phyloP scores from a whole-genome alignment of 2,329 filamentous ascomycete species.

The Botrytis sinoallii region DNA sequence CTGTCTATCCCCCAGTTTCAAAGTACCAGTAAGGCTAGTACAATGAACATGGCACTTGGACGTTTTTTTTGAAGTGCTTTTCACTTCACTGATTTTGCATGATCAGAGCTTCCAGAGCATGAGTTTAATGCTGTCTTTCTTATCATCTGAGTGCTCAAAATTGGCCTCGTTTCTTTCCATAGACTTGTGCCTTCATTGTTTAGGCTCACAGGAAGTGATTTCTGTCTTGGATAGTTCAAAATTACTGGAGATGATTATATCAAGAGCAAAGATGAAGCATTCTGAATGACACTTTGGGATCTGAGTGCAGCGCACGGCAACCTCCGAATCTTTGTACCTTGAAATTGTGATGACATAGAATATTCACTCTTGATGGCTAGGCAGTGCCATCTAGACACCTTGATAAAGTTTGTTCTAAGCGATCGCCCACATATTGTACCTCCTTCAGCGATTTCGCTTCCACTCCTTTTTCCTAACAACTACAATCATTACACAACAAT shows the following conservation, averaged over 20 bases:
- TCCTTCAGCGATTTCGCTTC: conserved; percentile 6
- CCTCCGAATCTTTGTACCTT: no score
- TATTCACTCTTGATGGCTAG: conserved; percentile 1
- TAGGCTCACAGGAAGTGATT: neutral
- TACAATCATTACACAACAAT: conserved; percentile 6
- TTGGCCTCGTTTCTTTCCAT: neutral
- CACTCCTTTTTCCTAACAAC: neutral
- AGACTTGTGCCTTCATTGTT: neutral
- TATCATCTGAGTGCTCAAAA: neutral
- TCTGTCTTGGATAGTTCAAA: no score
- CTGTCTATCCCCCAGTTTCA: neutral
- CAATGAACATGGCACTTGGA: neutral
- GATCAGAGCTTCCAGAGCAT: neutral
- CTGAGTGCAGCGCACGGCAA: neutral
- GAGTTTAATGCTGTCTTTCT: neutral
- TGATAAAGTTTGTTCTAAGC: neutral
- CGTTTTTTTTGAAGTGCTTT: neutral
- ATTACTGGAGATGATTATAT: neutral
- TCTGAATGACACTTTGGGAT: neutral
- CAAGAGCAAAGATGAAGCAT: neutral
- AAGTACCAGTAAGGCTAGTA: neutral
- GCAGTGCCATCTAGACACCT: neutral
- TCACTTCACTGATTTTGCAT: neutral
- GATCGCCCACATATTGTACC: neutral
- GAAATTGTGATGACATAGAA: neutral